phyloP scores from a whole-genome alignment of 2,329 filamentous ascomycete genomes.

The Penicillium sp. region DNA sequence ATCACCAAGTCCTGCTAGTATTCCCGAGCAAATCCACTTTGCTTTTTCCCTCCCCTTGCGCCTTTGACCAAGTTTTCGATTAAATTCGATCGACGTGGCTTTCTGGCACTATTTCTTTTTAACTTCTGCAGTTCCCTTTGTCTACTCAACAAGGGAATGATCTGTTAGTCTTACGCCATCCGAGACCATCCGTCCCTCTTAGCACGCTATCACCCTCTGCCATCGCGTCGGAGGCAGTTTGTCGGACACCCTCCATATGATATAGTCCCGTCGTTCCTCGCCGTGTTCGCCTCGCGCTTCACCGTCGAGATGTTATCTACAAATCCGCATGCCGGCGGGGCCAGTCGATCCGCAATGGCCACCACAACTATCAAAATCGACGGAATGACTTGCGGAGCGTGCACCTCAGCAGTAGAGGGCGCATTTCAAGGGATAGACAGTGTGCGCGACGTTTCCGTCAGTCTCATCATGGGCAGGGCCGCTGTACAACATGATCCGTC shows the following conservation, averaged over 20 bases:
- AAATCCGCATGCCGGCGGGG: conserved; percentile 19
- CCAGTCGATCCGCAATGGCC: conserved; percentile 61
- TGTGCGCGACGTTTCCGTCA: conserved; percentile 83
- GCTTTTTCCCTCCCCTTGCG: conserved; percentile 8
- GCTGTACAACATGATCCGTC: conserved; percentile 85
- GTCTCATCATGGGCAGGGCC: conserved; percentile 92
- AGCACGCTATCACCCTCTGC: conserved; percentile 17
- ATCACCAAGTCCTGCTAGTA: background rate
- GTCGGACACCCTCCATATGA: conserved; percentile 15
- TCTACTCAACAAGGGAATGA: conserved; percentile 19
- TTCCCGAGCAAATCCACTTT: conserved; percentile 13
- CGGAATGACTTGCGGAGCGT: conserved; percentile 86
- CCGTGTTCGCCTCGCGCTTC: conserved; percentile 5
- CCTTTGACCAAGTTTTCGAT: background rate
- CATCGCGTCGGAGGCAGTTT: conserved; percentile 10
- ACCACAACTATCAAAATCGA: conserved; percentile 89
- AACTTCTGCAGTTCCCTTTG: conserved; percentile 8
- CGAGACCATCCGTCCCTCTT: conserved; percentile 21
- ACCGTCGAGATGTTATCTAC: conserved; percentile 19
- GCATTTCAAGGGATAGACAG: conserved; percentile 82
- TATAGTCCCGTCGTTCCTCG: conserved; percentile 11
- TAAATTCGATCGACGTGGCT: conserved; percentile 13
- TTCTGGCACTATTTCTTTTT: conserved; percentile 8
- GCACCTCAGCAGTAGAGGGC: conserved; percentile 90
- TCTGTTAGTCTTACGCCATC: conserved; percentile 23